Evolutionary conservation across 345 rosid species (phyloP), one percentile per base, ranked within the genome.

Genomic region (Rhodomyrtus tomentosa): DNA sequence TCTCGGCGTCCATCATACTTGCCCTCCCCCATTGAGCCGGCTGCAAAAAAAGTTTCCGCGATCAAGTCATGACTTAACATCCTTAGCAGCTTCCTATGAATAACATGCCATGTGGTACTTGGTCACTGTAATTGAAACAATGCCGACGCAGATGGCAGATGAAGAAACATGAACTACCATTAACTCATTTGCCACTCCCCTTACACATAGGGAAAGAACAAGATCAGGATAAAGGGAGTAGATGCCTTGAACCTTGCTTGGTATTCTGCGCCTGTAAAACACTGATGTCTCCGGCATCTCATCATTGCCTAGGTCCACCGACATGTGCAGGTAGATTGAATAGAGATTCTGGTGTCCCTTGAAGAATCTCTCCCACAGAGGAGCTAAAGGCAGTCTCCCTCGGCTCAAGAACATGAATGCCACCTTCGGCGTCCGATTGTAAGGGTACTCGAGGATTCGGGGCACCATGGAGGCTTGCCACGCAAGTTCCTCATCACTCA

Each of bases 361-460:
- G 88, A 96, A 96, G 88, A 96, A 96, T 73, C 84, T 91, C 81
- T 95, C 98, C 99, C 99, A 96, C 81, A 96, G 53, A 21, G 93
- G 96, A 87, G 95, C 98, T 86, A 96, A 81, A 38, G 92, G 82
- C 84, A 96, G 91, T 21, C 91, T 92, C 40, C 96, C 96, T 83
- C 91, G 93, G 5, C 92, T 91, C 92, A 96, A 87, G 90, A 95
- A 96, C 99, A 96, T 68, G 91, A 95, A 95, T 10, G 98, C 99
- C 52, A 96, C 90, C 84, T 94, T 94, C 12, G 93, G 98, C 42
- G 88, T 89, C 74, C 93, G 84, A 8, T 88, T 83, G 82, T 89
- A 92, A 38, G 96, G 98, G 81, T 85, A 89, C 24, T 83, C 56
- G 1, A 9, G 48, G 40, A 90, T 89, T 80, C 62, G 82, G 0